Evolutionary conservation across 129 eudicot genomes (phyloP).

Genomic region (Flaveria brownii): DNA sequence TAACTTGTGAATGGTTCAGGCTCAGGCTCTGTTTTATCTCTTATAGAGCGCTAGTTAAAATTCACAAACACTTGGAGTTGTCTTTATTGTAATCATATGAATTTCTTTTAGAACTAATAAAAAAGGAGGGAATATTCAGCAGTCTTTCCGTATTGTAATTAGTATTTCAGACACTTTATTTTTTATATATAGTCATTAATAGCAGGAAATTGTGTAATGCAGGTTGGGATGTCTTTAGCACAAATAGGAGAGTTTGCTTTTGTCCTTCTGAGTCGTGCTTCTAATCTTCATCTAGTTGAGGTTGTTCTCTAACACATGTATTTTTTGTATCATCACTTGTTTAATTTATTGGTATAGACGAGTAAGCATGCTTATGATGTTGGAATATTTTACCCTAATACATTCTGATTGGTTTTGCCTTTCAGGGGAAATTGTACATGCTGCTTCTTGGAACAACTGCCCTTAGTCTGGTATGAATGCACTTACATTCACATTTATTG

Average conservation of each 20-base stretch:
- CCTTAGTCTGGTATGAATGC: slow-evolving; percentile 71
- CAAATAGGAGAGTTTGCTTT: slow-evolving; percentile 98
- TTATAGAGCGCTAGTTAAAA: no score
- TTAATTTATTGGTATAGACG: neutral
- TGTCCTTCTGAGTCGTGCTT: slow-evolving; percentile 97
- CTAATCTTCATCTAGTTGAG: slow-evolving; percentile 98
- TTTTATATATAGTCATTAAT: slow-evolving; percentile 3
- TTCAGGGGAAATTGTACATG: slow-evolving; percentile 87
- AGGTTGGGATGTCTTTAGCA: slow-evolving; percentile 99
- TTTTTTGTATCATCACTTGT: neutral
- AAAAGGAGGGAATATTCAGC: neutral
- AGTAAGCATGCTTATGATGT: neutral
- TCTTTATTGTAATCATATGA: neutral
- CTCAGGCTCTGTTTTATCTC: neutral
- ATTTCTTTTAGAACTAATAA: neutral
- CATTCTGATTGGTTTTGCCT: slow-evolving; percentile 1
- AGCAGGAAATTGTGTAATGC: slow-evolving; percentile 14
- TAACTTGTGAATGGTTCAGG: neutral
- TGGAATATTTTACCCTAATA: neutral
- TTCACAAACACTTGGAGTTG: neutral
- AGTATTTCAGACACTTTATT: neutral
- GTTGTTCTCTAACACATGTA: slow-evolving; percentile 39
- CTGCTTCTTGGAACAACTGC: slow-evolving; percentile 98
- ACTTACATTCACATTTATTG: slow-evolving; percentile 7
- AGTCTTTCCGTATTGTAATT: neutral